phyloP scores from a whole-genome alignment of 2,329 filamentous ascomycete species.

The Stylonectria norvegica region DNA sequence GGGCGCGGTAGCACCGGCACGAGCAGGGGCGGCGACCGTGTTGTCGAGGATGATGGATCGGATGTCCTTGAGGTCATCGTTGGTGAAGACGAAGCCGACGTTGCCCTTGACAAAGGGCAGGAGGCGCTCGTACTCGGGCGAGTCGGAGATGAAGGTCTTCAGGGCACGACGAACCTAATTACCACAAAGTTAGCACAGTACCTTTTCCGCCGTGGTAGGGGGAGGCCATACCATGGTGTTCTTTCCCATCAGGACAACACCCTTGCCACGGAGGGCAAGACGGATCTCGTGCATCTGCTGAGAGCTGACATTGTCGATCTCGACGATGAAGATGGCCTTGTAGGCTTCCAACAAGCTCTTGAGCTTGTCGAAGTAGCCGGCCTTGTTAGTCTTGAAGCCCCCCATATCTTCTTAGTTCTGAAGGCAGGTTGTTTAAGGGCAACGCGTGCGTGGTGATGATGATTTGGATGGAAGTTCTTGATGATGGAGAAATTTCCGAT shows the following conservation, averaged over 20 bases:
- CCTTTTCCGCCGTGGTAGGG: neutral
- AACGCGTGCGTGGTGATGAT: constrained; percentile 36
- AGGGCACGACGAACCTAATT: constrained; percentile 86
- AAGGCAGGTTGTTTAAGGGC: constrained; percentile 99
- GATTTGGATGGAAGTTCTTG: constrained; percentile 21
- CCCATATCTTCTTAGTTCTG: constrained; percentile 95
- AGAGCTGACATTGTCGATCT: constrained; percentile 99
- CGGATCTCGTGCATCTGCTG: constrained; percentile 99
- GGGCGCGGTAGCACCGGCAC: constrained; percentile 95
- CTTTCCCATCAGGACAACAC: constrained; percentile 98
- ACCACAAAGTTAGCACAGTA: constrained; percentile 14
- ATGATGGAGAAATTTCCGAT: constrained; percentile 21
- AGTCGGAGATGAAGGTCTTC: constrained; percentile 86
- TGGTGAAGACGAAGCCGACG: constrained; percentile 99
- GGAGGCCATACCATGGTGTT: constrained; percentile 88
- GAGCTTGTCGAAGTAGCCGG: constrained; percentile 99
- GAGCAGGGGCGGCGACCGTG: constrained; percentile 95
- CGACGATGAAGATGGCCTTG: constrained; percentile 95
- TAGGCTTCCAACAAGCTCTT: constrained; percentile 95
- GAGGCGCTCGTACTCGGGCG: constrained; percentile 97
- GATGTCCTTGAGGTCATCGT: constrained; percentile 84
- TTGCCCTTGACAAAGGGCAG: constrained; percentile 96
- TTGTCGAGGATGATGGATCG: constrained; percentile 94
- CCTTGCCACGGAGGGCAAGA: constrained; percentile 81
- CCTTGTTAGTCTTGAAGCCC: constrained; percentile 97